phyloP scores from a whole-genome alignment of 768 basidiomycete genomes.

The Amanita phalloides region DNA sequence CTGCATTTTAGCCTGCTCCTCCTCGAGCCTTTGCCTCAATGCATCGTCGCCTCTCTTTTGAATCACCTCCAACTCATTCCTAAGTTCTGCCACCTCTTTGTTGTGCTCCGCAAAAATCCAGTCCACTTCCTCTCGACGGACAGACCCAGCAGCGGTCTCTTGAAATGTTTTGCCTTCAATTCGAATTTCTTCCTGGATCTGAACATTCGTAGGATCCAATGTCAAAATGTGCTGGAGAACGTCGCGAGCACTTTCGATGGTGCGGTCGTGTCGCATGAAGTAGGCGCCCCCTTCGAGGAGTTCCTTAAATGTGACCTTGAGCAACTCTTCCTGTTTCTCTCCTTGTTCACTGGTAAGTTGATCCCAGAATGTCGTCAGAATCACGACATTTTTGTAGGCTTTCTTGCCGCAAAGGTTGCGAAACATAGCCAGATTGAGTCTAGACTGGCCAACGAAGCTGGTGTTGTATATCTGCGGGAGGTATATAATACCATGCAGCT shows the following conservation, averaged over 20 bases:
- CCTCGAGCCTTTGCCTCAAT: no score
- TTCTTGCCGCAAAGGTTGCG: constrained; percentile 33
- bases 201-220: constrained; percentile 4
- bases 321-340: constrained; percentile 24
- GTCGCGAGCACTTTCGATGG: background rate
- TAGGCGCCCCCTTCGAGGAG: background rate
- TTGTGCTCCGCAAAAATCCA: constrained; percentile 20
- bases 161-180: constrained; percentile 15
- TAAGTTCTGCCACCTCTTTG: constrained; percentile 17
- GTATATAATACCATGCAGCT: background rate
- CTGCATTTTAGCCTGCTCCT: no score
- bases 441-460: background rate
- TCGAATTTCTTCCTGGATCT: constrained; percentile 10
- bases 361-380: constrained; percentile 36
- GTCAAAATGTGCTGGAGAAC: constrained; percentile 20
- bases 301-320: constrained; percentile 23
- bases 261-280: background rate
- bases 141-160: constrained; percentile 26
- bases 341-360: constrained; percentile 19
- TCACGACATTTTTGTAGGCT: constrained; percentile 31
- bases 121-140: constrained; percentile 23
- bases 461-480: background rate
- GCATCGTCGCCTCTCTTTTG: no score
- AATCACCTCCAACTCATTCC: background rate
- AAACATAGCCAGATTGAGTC: constrained; percentile 25